Evolutionary conservation across 495 filamentous ascomycete genomes (phyloP), one percentile per base, ranked within the genome.

Genomic region (Hypoxylon intermedium): DNA sequence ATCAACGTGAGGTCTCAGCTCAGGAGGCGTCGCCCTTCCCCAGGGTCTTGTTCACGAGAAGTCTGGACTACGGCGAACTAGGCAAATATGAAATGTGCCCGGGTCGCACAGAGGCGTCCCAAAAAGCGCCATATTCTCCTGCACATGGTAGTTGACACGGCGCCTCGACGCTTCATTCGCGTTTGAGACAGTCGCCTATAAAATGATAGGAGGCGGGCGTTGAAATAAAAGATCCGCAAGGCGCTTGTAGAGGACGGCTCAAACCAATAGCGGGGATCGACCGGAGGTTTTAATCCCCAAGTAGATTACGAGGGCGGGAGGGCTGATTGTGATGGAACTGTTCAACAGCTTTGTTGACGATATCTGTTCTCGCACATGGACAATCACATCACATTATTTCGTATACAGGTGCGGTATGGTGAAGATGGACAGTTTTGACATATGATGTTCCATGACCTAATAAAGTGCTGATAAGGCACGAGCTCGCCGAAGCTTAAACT

Each of bases 221-320:
- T 20, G 30, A 34, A 51, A 49, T 45, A 28, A 59, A 54, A 65
- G 51, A 53, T 65, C 61, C 52, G 56, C 51, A 20, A n/a, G 44
- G 61, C 55, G 55, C 61, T 51, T 60, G 42, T 57, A 40, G 31
- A 23, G 46, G 43, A 56, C 26, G 46, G 43, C 26, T 53, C 28
- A 56, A 23, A 21, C 46, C 50, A 56, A 51, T 59, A 24, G 56
- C 62, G 62, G 51, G 62, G 56, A 57, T 60, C 56, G 47, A 37
- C 62, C 56, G 62, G 56, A 57, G 55, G 56, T 37, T 57, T 65
- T 57, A 57, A 57, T 60, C 62, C 46, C 49, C 45, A 54, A 55
- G 28, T 37, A 60, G 42, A 45, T 16, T 36, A 49, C 50, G 21
- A 51, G 33, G 31, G 44, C 19, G 43, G 43, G n/a, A n/a, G n/a